phyloP scores from a whole-genome alignment of 768 basidiomycete genomes.

The Lentinula boryana region DNA sequence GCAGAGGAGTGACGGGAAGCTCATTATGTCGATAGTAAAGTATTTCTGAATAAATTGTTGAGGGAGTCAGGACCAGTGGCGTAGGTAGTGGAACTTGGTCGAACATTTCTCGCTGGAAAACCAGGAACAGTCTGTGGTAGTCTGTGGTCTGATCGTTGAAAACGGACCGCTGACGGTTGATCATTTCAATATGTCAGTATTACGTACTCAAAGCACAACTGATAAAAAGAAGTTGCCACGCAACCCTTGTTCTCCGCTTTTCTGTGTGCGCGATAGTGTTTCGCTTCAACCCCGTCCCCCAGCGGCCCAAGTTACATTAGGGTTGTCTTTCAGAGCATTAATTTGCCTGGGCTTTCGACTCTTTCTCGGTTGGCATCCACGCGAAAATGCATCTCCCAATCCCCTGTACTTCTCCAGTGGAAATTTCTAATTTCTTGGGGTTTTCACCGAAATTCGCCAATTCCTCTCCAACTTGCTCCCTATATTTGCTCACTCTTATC shows the following conservation, averaged over 20 bases:
- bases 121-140: not conserved
- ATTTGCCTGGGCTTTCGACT: conserved; percentile 19
- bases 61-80: too few species aligned
- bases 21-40: too few species aligned
- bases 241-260: not conserved
- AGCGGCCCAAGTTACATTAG: not conserved
- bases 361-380: conserved; percentile 1
- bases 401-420: not conserved
- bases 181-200: not conserved
- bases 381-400: conserved; percentile 4
- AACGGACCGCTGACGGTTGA: not conserved
- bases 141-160: not conserved
- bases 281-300: not conserved
- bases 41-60: too few species aligned
- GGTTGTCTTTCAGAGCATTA: not conserved
- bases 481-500: not conserved
- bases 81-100: not conserved
- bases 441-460: conserved; percentile 4
- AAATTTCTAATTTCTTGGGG: not conserved
- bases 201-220: not conserved
- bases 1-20: too few species aligned
- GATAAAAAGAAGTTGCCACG: not conserved
- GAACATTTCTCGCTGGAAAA: not conserved
- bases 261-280: not conserved
- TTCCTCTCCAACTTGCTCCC: not conserved